Base-by-base conservation (phyloP, 2,329 filamentous ascomycete species). In the Diaporthe sp. region DNA sequence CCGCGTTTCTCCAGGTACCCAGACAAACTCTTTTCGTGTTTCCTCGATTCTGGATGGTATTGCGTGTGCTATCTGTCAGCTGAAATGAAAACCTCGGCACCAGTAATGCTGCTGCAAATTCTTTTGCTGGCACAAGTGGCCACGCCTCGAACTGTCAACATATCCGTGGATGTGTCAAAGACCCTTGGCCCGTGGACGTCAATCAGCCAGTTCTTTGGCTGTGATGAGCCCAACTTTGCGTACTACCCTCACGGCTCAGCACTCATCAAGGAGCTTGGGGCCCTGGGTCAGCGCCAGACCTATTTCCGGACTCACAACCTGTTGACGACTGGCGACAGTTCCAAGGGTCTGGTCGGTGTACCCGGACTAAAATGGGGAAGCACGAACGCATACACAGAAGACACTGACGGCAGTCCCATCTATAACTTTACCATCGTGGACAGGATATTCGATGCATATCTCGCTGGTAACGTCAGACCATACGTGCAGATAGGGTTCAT, bases 391-490 rank as follows among this genome's bases (percentile, higher is more conserved):
- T 73, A 73, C 37, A 73, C 71, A 5, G 71, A 73, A 20, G 44
- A 73, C 47, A 31, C 3, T 15, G 20, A 49, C 34, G 71, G 71
- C 37, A 49, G 39, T 34, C 71, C 71, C 22, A 47, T 73, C 34
- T 73, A 73, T 47, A 73, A 73, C 44, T 73, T 73, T 17, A 73
- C 58, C 58, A 55, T 73, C 10, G n/a, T 73, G 8, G 71, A 73
- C 13, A 20, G 13, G 10, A 73, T 73, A 55, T 73, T 73, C 13
- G 71, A 73, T 25, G n/a, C 58, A 22, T 73, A 73, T 42, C 71
- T 73, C 17, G 71, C 57, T 31, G 58, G 58, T 9, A 73, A 73
- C 31, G 71, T 73, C 47, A 73, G 51, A 12, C 71, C 71, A 8
- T 73, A 73, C n/a, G 28, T 73, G 15, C 57, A 73, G 34, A 65